These are phyloP conservation scores for Pulveroboletus sp. DNA, from an alignment of 768 basidiomycete genomes.

Conservation along the genomic window DNA sequence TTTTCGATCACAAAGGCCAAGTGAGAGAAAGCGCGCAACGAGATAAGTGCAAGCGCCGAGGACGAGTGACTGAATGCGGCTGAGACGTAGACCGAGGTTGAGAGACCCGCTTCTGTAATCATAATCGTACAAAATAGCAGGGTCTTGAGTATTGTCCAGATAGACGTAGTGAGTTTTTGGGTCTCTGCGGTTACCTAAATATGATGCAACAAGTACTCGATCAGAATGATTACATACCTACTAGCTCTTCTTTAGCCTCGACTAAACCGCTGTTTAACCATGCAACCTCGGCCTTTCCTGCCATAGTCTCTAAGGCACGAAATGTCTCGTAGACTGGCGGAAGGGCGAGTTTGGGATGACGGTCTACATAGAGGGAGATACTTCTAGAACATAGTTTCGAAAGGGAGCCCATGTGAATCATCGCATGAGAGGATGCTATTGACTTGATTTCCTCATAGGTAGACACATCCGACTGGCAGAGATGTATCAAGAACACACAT, in stretches of 20 bases:
- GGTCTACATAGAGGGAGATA: constrained; percentile 33
- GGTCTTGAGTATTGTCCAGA: constrained; percentile 71
- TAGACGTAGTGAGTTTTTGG: constrained; percentile 40
- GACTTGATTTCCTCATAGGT: constrained; percentile 32
- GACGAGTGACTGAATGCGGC: constrained; percentile 37
- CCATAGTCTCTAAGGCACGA: constrained; percentile 30
- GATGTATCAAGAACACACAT: constrained; percentile 1
- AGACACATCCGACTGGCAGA: constrained; percentile 30
- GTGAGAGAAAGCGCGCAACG: constrained; percentile 56
- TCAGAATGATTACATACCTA: constrained; percentile 33
- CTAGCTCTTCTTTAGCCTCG: constrained; percentile 17
- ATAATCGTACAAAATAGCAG: constrained; percentile 70
- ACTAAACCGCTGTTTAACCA: constrained; percentile 42
- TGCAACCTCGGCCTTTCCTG: constrained; percentile 42
- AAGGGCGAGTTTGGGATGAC: constrained; percentile 28
- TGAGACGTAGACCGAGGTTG: constrained; percentile 48
- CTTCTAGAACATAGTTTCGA: constrained; percentile 37
- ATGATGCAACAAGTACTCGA: constrained; percentile 3
- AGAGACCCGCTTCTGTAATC: constrained; percentile 60
- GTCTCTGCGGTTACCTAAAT: constrained; percentile 37
- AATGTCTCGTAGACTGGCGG: constrained; percentile 27
- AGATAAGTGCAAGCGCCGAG: constrained; percentile 47
- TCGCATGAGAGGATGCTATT: constrained; percentile 33
- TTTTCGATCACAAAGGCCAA: constrained; percentile 75
- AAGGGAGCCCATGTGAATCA: constrained; percentile 36